Evolutionary conservation across 352 stramenopile species (phyloP), one percentile per base, ranked within the genome.

Genomic region (Pythium brachiatum): DNA sequence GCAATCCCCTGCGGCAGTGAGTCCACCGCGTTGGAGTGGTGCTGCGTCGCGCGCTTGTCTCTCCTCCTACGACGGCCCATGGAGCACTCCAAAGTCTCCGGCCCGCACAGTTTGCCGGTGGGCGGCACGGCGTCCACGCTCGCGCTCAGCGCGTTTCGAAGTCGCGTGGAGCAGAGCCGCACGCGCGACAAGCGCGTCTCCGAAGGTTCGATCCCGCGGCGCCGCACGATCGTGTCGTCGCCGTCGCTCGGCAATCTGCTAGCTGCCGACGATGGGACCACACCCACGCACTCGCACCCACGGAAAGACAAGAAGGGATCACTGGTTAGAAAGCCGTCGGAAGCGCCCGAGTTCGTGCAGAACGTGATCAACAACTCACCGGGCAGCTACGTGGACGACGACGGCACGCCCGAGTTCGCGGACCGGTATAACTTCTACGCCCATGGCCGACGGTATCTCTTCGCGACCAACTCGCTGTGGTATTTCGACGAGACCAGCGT

Each of bases 351-450:
- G 20, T 60, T 81, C 23, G 62, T 83, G 34, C 73, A 83, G 48
- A 62, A 68, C 58, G 69, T 81, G 15, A 76, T 83, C 61, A 78
- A 83, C 48, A 65, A 73, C 11, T 69, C 75, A 8, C 73, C 73
- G 20, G 75, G 75, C 31, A 72, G 53, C 46, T 79, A 76, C 56
- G 57, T 47, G 6, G 56, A 61, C 20, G 75, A 81, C 52, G 75
- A 84, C 44, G 73, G 70, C 16, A 73, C 72, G 9, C 65, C 21
- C 26, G 71, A 84, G 39, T 62, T 80, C 21, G 55, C 50, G 18
- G 75, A 84, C 32, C 73, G 73, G 12, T 84, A 88, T 53, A 85
- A 88, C 36, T 88, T 88, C 47, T 88, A 73, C 65, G 72, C 65
- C 2, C 76, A 86, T 51, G 78, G 76, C 62, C 72, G 72, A 29